Conservation (phyloP, 2,329 filamentous ascomycete genomes). For the Fusarium metavorans region DNA sequence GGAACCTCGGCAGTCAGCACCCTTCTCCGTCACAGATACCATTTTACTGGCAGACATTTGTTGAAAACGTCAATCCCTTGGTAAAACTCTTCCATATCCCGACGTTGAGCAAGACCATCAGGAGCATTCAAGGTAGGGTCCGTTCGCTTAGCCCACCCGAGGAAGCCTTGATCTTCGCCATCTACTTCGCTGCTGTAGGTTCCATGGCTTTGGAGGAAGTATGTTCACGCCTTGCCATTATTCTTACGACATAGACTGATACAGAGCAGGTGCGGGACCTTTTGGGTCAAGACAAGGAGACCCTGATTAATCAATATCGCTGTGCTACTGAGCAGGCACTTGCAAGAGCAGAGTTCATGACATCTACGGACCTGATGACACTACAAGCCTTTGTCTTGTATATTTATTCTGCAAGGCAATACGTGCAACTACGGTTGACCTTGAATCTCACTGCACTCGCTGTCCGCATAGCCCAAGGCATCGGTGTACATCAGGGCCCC, state of each 20-base stretch:
- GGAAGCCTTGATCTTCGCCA: conserved; percentile 25
- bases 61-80: conserved; percentile 27
- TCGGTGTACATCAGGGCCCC: conserved; percentile 8
- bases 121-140: conserved; percentile 14
- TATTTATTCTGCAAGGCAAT: conserved; percentile 2
- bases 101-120: conserved; percentile 8
- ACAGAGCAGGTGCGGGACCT: conserved; percentile 10
- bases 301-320: conserved; percentile 10
- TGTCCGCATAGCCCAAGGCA: conserved; percentile 16
- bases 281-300: conserved; percentile 15
- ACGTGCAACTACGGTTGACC: conserved; percentile 4
- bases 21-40: conserved; percentile 25
- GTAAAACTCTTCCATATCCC: conserved; percentile 28
- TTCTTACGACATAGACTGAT: not conserved
- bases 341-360: conserved; percentile 17
- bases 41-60: conserved; percentile 28
- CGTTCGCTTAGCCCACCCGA: conserved; percentile 10
- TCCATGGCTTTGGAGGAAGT: conserved; percentile 23
- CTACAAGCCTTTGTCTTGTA: conserved; percentile 19
- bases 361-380: conserved; percentile 12
- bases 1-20: not conserved
- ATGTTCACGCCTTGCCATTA: not conserved
- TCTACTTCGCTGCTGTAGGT: conserved; percentile 22
- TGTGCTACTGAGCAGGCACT: conserved; percentile 16
- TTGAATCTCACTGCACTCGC: conserved; percentile 19